Percentiles rank a stretch among this genome's conserved stretches.
Evolutionary conservation across 2,329 filamentous ascomycete species (phyloP).

Genomic region (Talaromyces sp.): DNA sequence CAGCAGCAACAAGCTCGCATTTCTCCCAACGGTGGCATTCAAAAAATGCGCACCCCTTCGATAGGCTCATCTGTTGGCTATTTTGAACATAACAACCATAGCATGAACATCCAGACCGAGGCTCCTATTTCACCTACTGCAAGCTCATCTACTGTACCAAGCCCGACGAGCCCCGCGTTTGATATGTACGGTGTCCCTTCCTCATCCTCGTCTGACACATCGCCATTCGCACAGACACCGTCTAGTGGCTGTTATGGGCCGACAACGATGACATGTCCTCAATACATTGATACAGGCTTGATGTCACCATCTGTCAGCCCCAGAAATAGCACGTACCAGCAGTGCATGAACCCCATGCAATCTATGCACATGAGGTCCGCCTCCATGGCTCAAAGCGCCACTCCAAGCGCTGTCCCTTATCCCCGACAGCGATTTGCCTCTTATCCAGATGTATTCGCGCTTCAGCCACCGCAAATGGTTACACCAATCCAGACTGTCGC

Average conservation of each 20-base stretch:
- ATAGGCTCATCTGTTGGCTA: neutral
- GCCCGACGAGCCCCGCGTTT: slow-evolving; percentile 14
- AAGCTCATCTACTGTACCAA: neutral
- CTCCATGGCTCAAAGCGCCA: slow-evolving; percentile 10
- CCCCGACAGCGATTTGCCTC: slow-evolving; percentile 18
- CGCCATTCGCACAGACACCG: slow-evolving; percentile 25
- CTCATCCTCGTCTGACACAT: neutral
- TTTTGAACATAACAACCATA: neutral
- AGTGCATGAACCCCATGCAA: slow-evolving; percentile 2
- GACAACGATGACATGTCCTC: slow-evolving; percentile 11
- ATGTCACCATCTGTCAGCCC: slow-evolving; percentile 15
- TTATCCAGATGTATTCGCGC: slow-evolving; percentile 16
- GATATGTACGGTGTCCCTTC: neutral
- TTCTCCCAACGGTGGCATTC: slow-evolving; percentile 30
- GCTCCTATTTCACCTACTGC: slow-evolving; percentile 11
- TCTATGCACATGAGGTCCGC: slow-evolving; percentile 8
- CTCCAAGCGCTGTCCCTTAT: neutral
- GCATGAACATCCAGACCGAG: neutral
- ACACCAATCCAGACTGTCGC: neutral
- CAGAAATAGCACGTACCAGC: slow-evolving; percentile 10
- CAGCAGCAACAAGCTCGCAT: slow-evolving; percentile 24
- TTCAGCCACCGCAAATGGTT: slow-evolving; percentile 4
- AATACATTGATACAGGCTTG: slow-evolving; percentile 25
- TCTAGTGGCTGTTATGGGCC: slow-evolving; percentile 22
- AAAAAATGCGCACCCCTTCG: slow-evolving; percentile 33